Evolutionary conservation across 805 yeast genomes (phyloP).

Genomic region (Candida pseudoglaebosa): DNA sequence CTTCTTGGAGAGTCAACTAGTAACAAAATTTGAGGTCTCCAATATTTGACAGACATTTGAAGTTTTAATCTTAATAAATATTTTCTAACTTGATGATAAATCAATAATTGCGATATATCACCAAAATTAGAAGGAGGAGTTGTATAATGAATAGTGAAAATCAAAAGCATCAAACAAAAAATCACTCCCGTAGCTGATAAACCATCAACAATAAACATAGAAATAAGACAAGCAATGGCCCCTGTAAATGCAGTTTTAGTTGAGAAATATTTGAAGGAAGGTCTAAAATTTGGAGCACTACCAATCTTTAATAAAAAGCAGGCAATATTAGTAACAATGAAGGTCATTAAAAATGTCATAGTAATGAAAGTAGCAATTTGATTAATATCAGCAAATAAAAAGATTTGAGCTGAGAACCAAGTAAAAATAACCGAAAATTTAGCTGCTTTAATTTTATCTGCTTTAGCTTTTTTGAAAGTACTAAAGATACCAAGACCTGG

Average conservation of each 20-base stretch:
- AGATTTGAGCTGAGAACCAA: slow-evolving; percentile 79
- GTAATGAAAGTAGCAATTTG: slow-evolving; percentile 93
- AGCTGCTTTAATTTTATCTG: slow-evolving; percentile 50
- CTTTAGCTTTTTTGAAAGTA: slow-evolving; percentile 35
- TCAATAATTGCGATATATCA: slow-evolving; percentile 91
- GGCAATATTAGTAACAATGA: slow-evolving; percentile 89
- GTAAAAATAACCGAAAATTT: slow-evolving; percentile 65
- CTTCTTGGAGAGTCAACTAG: slow-evolving; percentile 90
- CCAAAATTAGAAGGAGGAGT: slow-evolving; percentile 98
- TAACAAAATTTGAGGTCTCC: slow-evolving; percentile 94
- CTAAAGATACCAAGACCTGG: slow-evolving; percentile 67
- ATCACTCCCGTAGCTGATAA: slow-evolving; percentile 77
- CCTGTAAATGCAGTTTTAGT: slow-evolving; percentile 80
- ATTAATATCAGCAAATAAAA: slow-evolving; percentile 85
- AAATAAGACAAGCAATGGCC: slow-evolving; percentile 60
- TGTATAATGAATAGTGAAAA: slow-evolving; percentile 77
- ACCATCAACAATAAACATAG: slow-evolving; percentile 96
- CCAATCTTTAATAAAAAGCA: slow-evolving; percentile 85
- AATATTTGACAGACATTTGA: slow-evolving; percentile 88
- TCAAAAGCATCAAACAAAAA: slow-evolving; percentile 58
- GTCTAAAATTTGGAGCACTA: slow-evolving; percentile 97
- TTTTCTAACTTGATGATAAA: slow-evolving; percentile 95
- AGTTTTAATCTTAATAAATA: slow-evolving; percentile 77
- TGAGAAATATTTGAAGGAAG: slow-evolving; percentile 85
- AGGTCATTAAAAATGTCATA: slow-evolving; percentile 96